phyloP scores from a whole-genome alignment of 768 basidiomycete genomes.

The Boletus patriciae region DNA sequence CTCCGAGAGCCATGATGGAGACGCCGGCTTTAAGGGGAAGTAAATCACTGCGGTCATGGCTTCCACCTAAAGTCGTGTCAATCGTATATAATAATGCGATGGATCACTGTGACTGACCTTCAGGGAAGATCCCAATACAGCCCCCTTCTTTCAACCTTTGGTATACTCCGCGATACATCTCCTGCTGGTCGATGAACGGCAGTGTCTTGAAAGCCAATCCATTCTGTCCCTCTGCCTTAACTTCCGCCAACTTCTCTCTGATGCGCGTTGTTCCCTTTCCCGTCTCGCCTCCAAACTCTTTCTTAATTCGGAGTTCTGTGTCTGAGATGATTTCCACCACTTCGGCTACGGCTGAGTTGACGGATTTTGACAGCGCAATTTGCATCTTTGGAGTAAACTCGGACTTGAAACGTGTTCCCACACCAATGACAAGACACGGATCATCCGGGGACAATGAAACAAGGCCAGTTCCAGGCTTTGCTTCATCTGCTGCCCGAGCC shows the following conservation, averaged over 20 bases:
- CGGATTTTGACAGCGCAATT: constrained; percentile 79
- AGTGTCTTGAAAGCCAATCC: constrained; percentile 82
- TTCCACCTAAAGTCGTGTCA: constrained; percentile 68
- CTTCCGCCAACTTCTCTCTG: constrained; percentile 65
- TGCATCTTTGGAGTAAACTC: constrained; percentile 80
- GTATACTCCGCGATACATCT: constrained; percentile 95
- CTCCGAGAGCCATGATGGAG: constrained; percentile 96
- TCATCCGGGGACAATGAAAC: constrained; percentile 73
- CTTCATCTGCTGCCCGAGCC: constrained; percentile 84
- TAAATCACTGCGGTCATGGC: constrained; percentile 95
- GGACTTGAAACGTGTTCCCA: constrained; percentile 71
- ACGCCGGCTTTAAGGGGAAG: constrained; percentile 97
- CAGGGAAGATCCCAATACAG: constrained; percentile 96
- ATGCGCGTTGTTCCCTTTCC: constrained; percentile 69
- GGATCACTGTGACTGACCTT: constrained; percentile 59
- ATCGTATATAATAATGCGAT: background rate
- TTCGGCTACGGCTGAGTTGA: constrained; percentile 77
- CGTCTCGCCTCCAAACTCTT: constrained; percentile 81
- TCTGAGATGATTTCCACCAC: constrained; percentile 89
- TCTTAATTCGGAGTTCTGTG: constrained; percentile 78
- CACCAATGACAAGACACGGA: constrained; percentile 79
- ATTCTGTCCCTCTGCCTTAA: constrained; percentile 48
- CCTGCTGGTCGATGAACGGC: constrained; percentile 89
- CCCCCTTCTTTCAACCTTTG: constrained; percentile 81
- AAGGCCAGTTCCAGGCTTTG: constrained; percentile 70